These are phyloP conservation scores for Xylogone sp. DNA, from an alignment of 2,329 filamentous ascomycete genomes.

Conservation along the genomic window DNA sequence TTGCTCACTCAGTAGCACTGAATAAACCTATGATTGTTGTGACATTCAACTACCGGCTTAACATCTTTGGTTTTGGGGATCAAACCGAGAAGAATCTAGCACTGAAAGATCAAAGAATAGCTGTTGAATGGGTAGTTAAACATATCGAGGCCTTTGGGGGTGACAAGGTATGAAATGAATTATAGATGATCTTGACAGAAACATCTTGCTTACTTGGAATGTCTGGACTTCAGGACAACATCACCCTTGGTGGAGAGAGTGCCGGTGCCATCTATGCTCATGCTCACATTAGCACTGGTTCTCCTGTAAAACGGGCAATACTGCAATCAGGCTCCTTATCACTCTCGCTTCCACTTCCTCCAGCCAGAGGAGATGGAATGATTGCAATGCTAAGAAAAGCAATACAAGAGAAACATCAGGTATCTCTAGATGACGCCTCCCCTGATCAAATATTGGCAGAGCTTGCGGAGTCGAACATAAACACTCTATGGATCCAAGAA, in stretches of 20 bases:
- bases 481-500: conserved; percentile 38
- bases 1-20: conserved; percentile 30
- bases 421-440: conserved; percentile 27
- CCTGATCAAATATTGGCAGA: conserved; percentile 30
- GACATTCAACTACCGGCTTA: conserved; percentile 38
- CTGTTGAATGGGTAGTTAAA: conserved; percentile 27
- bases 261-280: conserved; percentile 42
- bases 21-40: conserved; percentile 37
- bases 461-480: conserved; percentile 31
- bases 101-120: conserved; percentile 30
- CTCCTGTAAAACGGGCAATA: conserved; percentile 30
- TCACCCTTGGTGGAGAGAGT: conserved; percentile 42
- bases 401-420: conserved; percentile 17
- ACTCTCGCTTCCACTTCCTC: conserved; percentile 38
- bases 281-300: conserved; percentile 33
- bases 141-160: conserved; percentile 26
- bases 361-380: conserved; percentile 27
- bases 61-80: conserved; percentile 42
- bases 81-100: conserved; percentile 35
- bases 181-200: background rate
- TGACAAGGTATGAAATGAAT: conserved; percentile 15
- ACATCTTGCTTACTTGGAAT: background rate
- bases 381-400: conserved; percentile 28
- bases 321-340: conserved; percentile 39
- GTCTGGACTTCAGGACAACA: conserved; percentile 24